Evolutionary conservation across 345 rosid species (phyloP).

Genomic region (Eucalyptus albens): DNA sequence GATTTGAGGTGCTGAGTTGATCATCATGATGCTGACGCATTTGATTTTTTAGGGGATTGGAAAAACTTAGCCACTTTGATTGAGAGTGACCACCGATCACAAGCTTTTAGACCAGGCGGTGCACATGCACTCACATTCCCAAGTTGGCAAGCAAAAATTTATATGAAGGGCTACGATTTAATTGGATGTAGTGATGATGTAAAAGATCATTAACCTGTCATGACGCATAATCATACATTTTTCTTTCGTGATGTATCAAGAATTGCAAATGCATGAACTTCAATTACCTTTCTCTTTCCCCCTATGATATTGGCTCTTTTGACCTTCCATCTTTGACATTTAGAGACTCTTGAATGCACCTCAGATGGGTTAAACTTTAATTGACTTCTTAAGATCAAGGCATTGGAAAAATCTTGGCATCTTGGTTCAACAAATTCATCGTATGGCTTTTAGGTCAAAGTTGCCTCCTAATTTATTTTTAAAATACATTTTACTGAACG

Average conservation of each 20-base stretch:
- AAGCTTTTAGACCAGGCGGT: neutral
- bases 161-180: neutral
- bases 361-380: neutral
- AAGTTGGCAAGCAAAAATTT: neutral
- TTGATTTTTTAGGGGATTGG: neutral
- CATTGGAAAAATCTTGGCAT: neutral
- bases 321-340: neutral
- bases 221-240: neutral
- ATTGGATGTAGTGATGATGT: neutral
- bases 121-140: neutral
- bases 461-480: too few species aligned
- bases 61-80: neutral
- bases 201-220: neutral
- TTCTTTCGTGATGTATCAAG: neutral
- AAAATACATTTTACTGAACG: too few species aligned
- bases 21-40: neutral
- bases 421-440: neutral
- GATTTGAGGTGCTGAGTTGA: neutral
- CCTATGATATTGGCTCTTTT: neutral
- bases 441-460: fast-evolving
- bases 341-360: neutral
- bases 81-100: neutral
- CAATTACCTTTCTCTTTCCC: neutral
- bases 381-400: neutral
- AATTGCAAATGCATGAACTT: neutral